phyloP scores from a whole-genome alignment of 345 rosid genomes.

The Geranium brycei region DNA sequence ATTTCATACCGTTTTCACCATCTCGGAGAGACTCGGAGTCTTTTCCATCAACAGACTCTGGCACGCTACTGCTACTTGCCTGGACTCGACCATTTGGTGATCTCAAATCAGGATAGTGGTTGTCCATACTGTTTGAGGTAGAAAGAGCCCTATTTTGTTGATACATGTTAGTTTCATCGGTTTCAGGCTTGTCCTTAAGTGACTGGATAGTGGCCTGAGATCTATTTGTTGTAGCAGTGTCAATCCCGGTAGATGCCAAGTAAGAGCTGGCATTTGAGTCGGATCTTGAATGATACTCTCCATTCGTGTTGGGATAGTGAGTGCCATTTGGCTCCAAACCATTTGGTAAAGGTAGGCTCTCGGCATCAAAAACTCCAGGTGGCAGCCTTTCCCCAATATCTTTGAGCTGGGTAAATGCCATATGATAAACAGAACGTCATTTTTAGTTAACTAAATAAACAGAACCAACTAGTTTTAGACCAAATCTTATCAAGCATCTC shows the following conservation, averaged over 20 bases:
- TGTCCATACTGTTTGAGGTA: slow-evolving; percentile 27
- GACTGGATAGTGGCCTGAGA: slow-evolving; percentile 21
- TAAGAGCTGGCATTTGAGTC: slow-evolving; percentile 39
- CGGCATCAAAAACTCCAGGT: slow-evolving; percentile 47
- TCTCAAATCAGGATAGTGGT: slow-evolving; percentile 26
- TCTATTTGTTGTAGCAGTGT: slow-evolving; percentile 32
- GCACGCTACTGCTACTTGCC: slow-evolving; percentile 20
- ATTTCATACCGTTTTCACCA: slow-evolving; percentile 33
- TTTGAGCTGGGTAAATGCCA: slow-evolving; percentile 44
- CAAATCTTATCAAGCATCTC: no score
- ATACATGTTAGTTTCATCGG: slow-evolving; percentile 8
- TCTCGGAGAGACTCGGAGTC: slow-evolving; percentile 39
- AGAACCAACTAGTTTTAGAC: no score
- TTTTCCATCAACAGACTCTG: slow-evolving; percentile 40
- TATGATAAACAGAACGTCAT: no score
- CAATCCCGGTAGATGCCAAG: slow-evolving; percentile 29
- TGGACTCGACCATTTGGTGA: slow-evolving; percentile 29
- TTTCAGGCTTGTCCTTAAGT: slow-evolving; percentile 30
- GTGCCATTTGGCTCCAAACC: slow-evolving; percentile 48
- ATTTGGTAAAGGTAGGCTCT: slow-evolving; percentile 37
- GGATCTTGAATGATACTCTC: slow-evolving; percentile 51
- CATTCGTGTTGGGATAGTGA: slow-evolving; percentile 29
- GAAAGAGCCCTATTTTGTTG: slow-evolving; percentile 4
- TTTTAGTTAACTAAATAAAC: no score
- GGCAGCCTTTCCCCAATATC: slow-evolving; percentile 79